Percentiles rank a stretch among this genome's conserved stretches.
Evolutionary conservation across 2,329 filamentous ascomycete genomes (phyloP).

Genomic region (Ascosphaera apis): DNA sequence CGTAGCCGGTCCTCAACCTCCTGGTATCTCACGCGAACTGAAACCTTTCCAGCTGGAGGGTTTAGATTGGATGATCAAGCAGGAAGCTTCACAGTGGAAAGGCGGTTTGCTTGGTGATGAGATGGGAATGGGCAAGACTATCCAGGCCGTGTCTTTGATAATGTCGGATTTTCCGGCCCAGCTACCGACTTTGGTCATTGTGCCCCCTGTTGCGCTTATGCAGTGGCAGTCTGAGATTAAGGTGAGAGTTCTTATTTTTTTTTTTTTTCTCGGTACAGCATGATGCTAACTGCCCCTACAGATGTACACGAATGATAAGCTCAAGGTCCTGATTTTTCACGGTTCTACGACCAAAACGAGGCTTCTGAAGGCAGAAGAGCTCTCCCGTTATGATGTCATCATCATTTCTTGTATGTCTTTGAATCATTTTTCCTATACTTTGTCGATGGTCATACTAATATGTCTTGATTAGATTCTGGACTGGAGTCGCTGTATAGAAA

Average conservation of each 20-base stretch:
- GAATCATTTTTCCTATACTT: not conserved
- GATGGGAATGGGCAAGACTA: conserved; percentile 98
- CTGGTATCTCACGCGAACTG: conserved; percentile 55
- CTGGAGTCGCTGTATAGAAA: conserved; percentile 83
- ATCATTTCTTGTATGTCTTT: conserved; percentile 76
- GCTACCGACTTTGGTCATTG: conserved; percentile 63
- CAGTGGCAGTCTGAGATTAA: conserved; percentile 76
- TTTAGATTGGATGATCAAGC: conserved; percentile 77
- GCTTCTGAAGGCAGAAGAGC: conserved; percentile 45
- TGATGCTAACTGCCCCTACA: conserved; percentile 6
- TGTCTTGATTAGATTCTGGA: conserved; percentile 25
- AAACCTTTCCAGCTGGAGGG: conserved; percentile 91
- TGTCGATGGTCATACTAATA: too few relatives aligned
- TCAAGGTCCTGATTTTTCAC: conserved; percentile 82
- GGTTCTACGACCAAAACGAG: conserved; percentile 69
- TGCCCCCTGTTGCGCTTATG: conserved; percentile 84
- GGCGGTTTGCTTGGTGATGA: conserved; percentile 87
- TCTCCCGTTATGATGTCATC: conserved; percentile 73
- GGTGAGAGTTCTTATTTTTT: conserved; percentile 17
- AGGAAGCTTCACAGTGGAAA: conserved; percentile 67
- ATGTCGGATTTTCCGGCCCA: conserved; percentile 90
- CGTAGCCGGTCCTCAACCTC: conserved; percentile 45
- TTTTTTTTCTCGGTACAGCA: not conserved
- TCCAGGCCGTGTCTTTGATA: conserved; percentile 89
- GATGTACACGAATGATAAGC: conserved; percentile 57